Evolutionary conservation across 2,329 filamentous ascomycete species (phyloP), one percentile per base, ranked within the genome.

Genomic region (Epichloe typhina): DNA sequence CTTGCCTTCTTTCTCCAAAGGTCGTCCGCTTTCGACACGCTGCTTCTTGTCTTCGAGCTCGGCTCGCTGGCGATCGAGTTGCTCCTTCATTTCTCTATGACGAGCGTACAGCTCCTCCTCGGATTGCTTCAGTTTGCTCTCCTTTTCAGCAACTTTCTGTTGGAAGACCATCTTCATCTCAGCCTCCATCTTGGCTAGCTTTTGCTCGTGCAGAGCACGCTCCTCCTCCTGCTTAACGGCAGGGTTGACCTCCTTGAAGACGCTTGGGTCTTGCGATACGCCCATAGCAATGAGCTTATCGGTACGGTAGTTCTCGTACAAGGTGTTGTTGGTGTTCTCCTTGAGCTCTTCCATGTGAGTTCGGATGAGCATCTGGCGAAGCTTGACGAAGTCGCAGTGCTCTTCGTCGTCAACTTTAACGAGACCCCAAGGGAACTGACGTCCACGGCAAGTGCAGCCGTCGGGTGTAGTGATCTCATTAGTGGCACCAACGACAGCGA

Each of bases 131-230:
- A 98, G 77, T 75, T 98, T 98, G 81, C 88, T 95, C 75, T 98
- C 93, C 79, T 98, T 98, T 72, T 98, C 93, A 59, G 88, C 83
- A 35, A 98, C 93, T 85, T 98, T 98, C 70, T 98, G 93, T 71
- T 97, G 93, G 88, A 98, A 98, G 61, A 98, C 93, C 88, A 96
- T 95, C 88, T 98, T 98, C 93, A 98, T 98, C 72, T 98, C 93
- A 65, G 89, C 83, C 73, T 98, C 93, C 93, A 98, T 98, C 88
- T 98, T 98, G 71, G 91, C 88, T 62, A 98, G 88, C 79, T 98
- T 98, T 79, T 96, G 90, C 75, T 98, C 93, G 79, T 98, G 93
- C 61, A 98, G 79, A 57, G 87, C 84, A 64, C 93, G 88, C 78
- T 98, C 93, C 75, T 98, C 93, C 71, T 98, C 93, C 74, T 98